These are phyloP conservation scores for Candolleomyces eurysporus DNA, from an alignment of 768 basidiomycete species.

Conservation along the genomic window DNA sequence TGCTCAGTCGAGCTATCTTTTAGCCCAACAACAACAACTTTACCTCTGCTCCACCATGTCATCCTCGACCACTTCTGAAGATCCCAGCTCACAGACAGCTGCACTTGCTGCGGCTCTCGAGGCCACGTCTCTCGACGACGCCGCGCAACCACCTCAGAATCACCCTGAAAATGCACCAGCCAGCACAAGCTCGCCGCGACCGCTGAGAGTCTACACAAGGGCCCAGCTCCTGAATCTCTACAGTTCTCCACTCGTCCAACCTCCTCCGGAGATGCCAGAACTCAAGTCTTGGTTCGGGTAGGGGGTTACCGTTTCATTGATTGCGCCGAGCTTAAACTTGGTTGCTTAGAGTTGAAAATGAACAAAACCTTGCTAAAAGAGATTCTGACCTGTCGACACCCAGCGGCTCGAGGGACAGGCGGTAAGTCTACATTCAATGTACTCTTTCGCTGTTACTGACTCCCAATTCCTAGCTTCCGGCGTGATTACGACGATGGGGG, in stretches of 20 bases:
- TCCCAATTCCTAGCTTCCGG: conserved; percentile 53
- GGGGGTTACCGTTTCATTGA: conserved; percentile 18
- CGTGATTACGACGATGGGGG: conserved; percentile 76
- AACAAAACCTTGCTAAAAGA: conserved; percentile 64
- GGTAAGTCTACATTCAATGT: conserved; percentile 39
- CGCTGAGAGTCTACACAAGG: conserved; percentile 68
- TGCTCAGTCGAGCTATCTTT: conserved; percentile 16
- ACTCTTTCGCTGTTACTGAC: conserved; percentile 12
- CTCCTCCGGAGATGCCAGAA: conserved; percentile 74
- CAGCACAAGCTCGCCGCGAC: conserved; percentile 29
- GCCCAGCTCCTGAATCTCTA: conserved; percentile 64
- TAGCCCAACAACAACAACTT: conserved; percentile 14
- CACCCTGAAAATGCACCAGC: conserved; percentile 26
- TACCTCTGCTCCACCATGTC: conserved; percentile 18
- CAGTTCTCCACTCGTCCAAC: conserved; percentile 72
- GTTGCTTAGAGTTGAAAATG: conserved; percentile 52
- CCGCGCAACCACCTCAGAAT: conserved; percentile 2
- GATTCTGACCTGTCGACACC: conserved; percentile 61
- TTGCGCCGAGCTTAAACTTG: conserved; percentile 24
- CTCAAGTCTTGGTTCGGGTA: conserved; percentile 91
- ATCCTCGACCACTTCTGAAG: conserved; percentile 13
- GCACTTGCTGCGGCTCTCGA: conserved; percentile 11
- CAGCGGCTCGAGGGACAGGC: conserved; percentile 60
- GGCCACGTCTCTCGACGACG: conserved; percentile 17
- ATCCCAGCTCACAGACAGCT: background rate